These are phyloP conservation scores for Reticulascus tulasneorum DNA, from an alignment of 2,329 filamentous ascomycete genomes.

Conservation along the genomic window DNA sequence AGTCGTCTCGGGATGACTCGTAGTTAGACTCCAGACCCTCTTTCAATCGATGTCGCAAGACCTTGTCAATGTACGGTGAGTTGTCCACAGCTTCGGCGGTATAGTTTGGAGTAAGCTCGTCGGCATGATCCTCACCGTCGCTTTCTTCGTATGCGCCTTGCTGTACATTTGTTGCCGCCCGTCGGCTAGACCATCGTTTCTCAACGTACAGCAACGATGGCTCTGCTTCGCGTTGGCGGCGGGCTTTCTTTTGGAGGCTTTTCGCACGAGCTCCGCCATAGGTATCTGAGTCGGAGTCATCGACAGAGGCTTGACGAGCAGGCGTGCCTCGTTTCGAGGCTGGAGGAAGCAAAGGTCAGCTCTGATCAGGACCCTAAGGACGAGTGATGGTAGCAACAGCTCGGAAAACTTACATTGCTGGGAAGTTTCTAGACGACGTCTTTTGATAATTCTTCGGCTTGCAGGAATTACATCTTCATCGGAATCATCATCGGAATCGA, in stretches of 20 bases:
- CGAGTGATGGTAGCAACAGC: slow-evolving; percentile 10
- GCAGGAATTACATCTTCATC: slow-evolving; percentile 66
- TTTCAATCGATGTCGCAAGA: slow-evolving; percentile 80
- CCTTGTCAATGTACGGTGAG: slow-evolving; percentile 81
- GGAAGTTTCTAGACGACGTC: slow-evolving; percentile 64
- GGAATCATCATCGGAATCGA: slow-evolving; percentile 55
- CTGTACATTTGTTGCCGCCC: slow-evolving; percentile 71
- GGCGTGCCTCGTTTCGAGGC: slow-evolving; percentile 60
- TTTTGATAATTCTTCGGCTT: slow-evolving; percentile 58
- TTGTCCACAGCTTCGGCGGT: slow-evolving; percentile 68
- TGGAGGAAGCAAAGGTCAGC: slow-evolving; percentile 22
- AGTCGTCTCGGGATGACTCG: slow-evolving; percentile 66
- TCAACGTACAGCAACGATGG: slow-evolving; percentile 67
- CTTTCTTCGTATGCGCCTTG: slow-evolving; percentile 63
- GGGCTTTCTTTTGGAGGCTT: slow-evolving; percentile 70
- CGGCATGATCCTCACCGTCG: slow-evolving; percentile 61
- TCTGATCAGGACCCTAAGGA: slow-evolving; percentile 8
- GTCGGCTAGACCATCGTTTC: slow-evolving; percentile 86
- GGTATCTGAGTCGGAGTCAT: slow-evolving; percentile 67
- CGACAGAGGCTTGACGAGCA: slow-evolving; percentile 46
- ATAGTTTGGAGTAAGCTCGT: slow-evolving; percentile 57
- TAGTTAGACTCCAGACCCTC: slow-evolving; percentile 58
- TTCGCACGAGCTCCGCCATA: slow-evolving; percentile 75
- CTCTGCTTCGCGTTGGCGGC: slow-evolving; percentile 65
- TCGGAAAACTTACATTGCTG: slow-evolving; percentile 50